These are phyloP conservation scores for Leishmania tropica DNA, from an alignment of 208 protist genomes.

Conservation along the genomic window DNA sequence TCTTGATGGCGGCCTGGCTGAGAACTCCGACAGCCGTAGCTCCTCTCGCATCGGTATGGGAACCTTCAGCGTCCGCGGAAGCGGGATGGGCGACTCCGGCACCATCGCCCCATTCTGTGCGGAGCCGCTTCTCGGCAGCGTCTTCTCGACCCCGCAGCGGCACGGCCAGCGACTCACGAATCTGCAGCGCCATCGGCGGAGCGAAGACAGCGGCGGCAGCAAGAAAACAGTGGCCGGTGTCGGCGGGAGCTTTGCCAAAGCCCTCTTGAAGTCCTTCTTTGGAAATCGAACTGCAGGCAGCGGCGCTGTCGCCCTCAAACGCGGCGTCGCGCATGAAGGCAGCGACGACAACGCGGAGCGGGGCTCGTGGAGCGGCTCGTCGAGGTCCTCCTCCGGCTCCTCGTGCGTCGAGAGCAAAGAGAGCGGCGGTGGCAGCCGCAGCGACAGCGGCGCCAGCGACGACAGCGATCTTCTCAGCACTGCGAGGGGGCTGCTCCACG, in stretches of 20 bases:
- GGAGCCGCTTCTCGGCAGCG: background rate
- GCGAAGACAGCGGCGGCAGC: background rate
- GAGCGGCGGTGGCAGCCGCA: background rate
- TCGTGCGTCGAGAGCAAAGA: conserved; percentile 4
- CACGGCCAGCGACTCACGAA: background rate
- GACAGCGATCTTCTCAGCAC: background rate
- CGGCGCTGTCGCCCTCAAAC: conserved; percentile 8
- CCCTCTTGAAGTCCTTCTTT: conserved; percentile 64
- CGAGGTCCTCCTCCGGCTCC: background rate
- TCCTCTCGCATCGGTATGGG: background rate
- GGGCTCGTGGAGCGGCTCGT: conserved; percentile 13
- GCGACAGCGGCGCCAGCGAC: background rate
- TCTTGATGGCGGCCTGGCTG: background rate
- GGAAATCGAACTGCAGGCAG: conserved; percentile 18
- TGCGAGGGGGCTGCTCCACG: background rate
- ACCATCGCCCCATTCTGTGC: background rate
- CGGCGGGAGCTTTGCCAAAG: conserved; percentile 49
- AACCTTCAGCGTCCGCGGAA: conserved; percentile 5
- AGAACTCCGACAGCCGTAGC: conserved; percentile 13
- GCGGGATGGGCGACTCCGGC: conserved; percentile 4
- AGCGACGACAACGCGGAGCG: conserved; percentile 2
- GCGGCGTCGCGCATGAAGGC: conserved; percentile 7
- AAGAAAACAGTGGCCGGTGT: background rate
- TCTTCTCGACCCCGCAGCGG: background rate
- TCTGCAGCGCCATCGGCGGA: background rate